These are phyloP conservation scores for Neocallimastix lanati DNA, from an alignment of 192 early-diverging fungal species.

Conservation along the genomic window DNA sequence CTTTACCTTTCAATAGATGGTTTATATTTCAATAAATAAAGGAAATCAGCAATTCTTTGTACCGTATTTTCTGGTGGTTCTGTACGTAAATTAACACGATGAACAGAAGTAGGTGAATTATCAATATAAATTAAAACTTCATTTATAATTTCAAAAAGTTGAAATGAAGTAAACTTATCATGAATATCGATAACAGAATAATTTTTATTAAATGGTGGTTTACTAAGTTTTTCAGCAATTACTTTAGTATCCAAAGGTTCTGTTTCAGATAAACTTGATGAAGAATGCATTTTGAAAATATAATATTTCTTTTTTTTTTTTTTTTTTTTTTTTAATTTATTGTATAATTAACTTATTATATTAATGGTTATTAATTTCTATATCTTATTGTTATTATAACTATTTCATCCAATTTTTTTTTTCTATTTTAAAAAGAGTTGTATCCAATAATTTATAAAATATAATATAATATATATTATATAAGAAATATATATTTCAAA, in stretches of 20 bases:
- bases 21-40: slow-evolving; percentile 27
- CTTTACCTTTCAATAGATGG: slow-evolving; percentile 2
- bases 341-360: too few species aligned
- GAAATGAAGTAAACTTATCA: slow-evolving; percentile 23
- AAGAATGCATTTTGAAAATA: not conserved
- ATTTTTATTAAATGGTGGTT: slow-evolving; percentile 20
- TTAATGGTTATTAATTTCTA: too few species aligned
- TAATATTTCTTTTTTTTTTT: too few species aligned
- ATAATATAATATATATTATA: too few species aligned
- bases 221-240: slow-evolving; percentile 10
- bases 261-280: not conserved
- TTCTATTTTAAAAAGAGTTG: too few species aligned
- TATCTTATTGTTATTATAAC: too few species aligned
- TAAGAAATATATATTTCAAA: too few species aligned
- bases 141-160: slow-evolving; percentile 19
- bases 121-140: slow-evolving; percentile 26
- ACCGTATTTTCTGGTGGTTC: slow-evolving; percentile 27
- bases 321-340: too few species aligned
- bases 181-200: slow-evolving; percentile 30
- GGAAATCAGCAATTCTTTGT: slow-evolving; percentile 16
- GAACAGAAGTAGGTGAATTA: slow-evolving; percentile 9
- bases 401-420: too few species aligned
- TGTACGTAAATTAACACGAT: slow-evolving; percentile 17
- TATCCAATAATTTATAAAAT: too few species aligned
- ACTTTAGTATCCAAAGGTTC: slow-evolving; percentile 12